Evolutionary conservation across 2,329 filamentous ascomycete species (phyloP), one percentile per base, ranked within the genome.

Genomic region (Aspergillus fumigatus): DNA sequence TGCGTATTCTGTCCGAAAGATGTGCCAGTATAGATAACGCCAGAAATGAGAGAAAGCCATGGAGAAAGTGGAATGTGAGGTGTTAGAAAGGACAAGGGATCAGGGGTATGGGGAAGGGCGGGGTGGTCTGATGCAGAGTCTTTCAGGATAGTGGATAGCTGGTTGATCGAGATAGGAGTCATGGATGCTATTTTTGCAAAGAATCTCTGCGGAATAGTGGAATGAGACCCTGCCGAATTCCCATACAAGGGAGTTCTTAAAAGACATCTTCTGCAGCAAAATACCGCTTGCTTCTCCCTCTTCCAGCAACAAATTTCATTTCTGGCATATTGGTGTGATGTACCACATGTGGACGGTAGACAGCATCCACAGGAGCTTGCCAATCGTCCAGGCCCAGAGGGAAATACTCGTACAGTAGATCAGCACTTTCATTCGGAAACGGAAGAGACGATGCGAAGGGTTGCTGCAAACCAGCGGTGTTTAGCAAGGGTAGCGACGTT

Each of bases 381-480:
- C 84, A 97, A 68, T 97, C 92, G 71, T 97, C 92, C 57, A 96
- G 77, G 50, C 88, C 92, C 17, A 97, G 80, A 0, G 92, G 92
- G 62, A 97, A 97, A 70, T 97, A 97, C 75, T 97, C 92, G 70
- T 97, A 97, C 19, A 97, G 78, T 62, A 92, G 78, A 73, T 97
- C 92, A 0, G 87, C 87, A 64, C 88, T 88, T 65, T 96, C 91
- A 40, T 70, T 73, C n/a, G 71, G 67, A 51, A 73, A 73, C 4
- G 73, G 68, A 21, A 77, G 66, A 21, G 62, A 86, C 76, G 35
- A 89, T 81, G 68, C 88, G 87, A 69, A 84, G 82, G 68, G 64
- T 51, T 73, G 70, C 27, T 70, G 71, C 47, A 74, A 52, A 51
- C 69, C 69, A 17, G 70, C 64, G 40, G 63, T 65, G 48, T 66